These are phyloP conservation scores for Russula griseocarnosa DNA, from an alignment of 768 basidiomycete species.

Conservation along the genomic window DNA sequence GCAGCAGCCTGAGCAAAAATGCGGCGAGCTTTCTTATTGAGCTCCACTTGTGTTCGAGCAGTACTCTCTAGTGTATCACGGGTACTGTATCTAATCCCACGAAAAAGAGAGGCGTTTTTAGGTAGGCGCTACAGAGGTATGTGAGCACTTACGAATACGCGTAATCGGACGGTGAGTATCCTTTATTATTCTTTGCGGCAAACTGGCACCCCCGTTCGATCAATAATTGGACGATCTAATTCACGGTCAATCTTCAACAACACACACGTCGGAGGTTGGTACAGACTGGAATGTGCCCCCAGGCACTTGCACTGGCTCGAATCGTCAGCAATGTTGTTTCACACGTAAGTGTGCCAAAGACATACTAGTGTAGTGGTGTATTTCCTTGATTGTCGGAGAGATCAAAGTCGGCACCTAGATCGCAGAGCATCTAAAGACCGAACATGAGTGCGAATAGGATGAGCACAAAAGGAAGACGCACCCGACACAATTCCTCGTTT, in stretches of 20 bases:
- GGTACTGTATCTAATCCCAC: slow-evolving; percentile 56
- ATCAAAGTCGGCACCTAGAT: slow-evolving; percentile 86
- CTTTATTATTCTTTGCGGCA: slow-evolving; percentile 79
- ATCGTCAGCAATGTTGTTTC: slow-evolving; percentile 16
- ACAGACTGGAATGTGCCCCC: slow-evolving; percentile 78
- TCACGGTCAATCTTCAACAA: slow-evolving; percentile 29
- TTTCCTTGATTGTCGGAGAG: slow-evolving; percentile 89
- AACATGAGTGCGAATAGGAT: slow-evolving; percentile 25
- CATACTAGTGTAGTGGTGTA: slow-evolving; percentile 89
- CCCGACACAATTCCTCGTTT: slow-evolving; percentile 83
- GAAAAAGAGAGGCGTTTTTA: slow-evolving; percentile 26
- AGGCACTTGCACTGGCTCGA: slow-evolving; percentile 68
- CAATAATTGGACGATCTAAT: slow-evolving; percentile 73
- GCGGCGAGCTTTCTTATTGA: slow-evolving; percentile 71
- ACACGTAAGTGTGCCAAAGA: slow-evolving; percentile 20
- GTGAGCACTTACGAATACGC: slow-evolving; percentile 69
- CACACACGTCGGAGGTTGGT: slow-evolving; percentile 8
- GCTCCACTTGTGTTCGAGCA: slow-evolving; percentile 72
- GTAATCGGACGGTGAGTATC: slow-evolving; percentile 90
- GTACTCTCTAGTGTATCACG: slow-evolving; percentile 76
- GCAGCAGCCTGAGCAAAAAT: slow-evolving; percentile 72
- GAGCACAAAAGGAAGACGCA: slow-evolving; percentile 39
- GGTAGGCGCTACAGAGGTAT: slow-evolving; percentile 6
- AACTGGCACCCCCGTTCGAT: slow-evolving; percentile 88
- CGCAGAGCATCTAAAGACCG: slow-evolving; percentile 72